Evolutionary conservation across 345 rosid genomes (phyloP), one percentile per base, ranked within the genome.

Genomic region (Firmiana major): DNA sequence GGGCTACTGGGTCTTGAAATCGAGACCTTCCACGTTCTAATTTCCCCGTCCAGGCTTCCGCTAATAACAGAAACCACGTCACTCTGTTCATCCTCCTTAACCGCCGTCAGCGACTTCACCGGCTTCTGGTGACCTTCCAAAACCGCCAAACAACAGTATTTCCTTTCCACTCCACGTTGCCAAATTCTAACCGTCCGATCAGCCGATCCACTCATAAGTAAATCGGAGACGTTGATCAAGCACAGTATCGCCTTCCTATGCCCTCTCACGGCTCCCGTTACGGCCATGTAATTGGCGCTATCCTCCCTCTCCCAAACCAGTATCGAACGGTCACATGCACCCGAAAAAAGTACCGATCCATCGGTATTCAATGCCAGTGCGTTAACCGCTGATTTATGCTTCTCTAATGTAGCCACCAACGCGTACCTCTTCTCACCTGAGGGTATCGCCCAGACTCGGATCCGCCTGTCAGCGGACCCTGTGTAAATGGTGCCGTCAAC

Each of bases 251-350:
- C 96, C 78, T 89, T 85, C 6, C 73, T 81, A 38, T 95, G 99
- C 13, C 99, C 99, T 48, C 99, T 88, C 83, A 95, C 67, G 1
- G 99, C 98, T 13, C 99, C 97, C 0, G 87, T 86, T 59, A 93
- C 91, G 10, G 67, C 81, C 98, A 93, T 90, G 85, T 89, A 85
- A 73, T 83, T 84, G 3, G 88, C 93, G 9, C 88, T 88, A 70
- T 89, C 98, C 70, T 95, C 98, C 76, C 89, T 90, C 79, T 89
- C 96, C 99, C 99, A 95, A 60, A 95, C 96, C 89, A 92, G 55
- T 71, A 95, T 95, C 38, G 98, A 93, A 59, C 99, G 90, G 83
- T 95, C 99, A 75, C 97, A 95, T 15, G 99, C 91, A 7, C 98
- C 99, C 17, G 97, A 95, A 60, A 93, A 95, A 79, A 95, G 75